Base-by-base conservation (phyloP, 805 yeast genomes). In the Candida nemodendra region DNA sequence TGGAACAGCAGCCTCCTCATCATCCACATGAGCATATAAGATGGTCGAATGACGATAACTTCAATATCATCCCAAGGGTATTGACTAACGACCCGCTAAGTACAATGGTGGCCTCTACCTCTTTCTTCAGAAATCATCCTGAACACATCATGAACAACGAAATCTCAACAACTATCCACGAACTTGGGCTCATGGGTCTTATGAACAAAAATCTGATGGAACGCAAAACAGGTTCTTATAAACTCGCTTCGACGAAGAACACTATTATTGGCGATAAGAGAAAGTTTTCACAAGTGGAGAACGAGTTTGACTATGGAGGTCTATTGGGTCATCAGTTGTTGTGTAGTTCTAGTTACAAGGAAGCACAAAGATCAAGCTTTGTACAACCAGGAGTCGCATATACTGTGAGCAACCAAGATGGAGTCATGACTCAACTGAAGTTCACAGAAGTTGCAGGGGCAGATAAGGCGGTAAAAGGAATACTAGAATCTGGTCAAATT, bases 51-150 rank as follows among this genome's bases (percentile, higher is more conserved):
- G 50, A 45, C 34, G 44, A 51, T 21, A 42, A 50, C 23, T 36
- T 50, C 9, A 54, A 36, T 33, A 52, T 54, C 16, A 52, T 54
- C 23, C 59, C 59, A 11, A 38, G 59, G 30, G 51, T 52, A 4
- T 33, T 54, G 26, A 31, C 41, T 4, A 37, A 38, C 3, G 54
- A 51, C 19, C 41, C 47, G 6, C 27, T 31, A 9, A 36, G 18
- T 18, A 23, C 19, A 5, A 9, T 38, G 12, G 36, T 33, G 9
- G 39, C 50, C 12, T 42, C 57, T 3, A 46, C 52, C 23, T 47
- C 59, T 7, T 57, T 57, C 27, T 57, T 57, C 41, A 46, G 44
- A 30, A 34, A 44, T 25, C 62, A 57, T 34, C 51, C 55, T 1
- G 54, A 51, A 17, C 62, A 57, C 38, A 44, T 49, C 28, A 17